phyloP scores from a whole-genome alignment of 2,329 filamentous ascomycete genomes.

The Fusarium chuoi region DNA sequence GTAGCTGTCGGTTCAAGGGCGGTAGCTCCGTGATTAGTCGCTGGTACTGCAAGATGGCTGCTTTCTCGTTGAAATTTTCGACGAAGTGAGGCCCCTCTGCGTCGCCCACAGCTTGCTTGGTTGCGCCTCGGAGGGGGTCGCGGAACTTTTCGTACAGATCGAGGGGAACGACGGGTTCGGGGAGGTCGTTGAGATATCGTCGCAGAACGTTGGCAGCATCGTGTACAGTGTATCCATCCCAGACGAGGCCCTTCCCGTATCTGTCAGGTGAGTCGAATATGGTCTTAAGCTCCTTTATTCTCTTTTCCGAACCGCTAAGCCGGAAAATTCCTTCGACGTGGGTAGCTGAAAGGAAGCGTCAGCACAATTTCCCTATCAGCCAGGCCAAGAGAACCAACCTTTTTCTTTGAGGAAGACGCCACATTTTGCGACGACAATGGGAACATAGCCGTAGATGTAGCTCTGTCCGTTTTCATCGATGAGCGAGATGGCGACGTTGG shows the following conservation, averaged over 20 bases:
- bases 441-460: constrained; percentile 98
- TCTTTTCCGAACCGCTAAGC: constrained; percentile 93
- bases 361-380: constrained; percentile 19
- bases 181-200: constrained; percentile 94
- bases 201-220: constrained; percentile 97
- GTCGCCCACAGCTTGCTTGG: constrained; percentile 77
- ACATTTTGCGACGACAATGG: constrained; percentile 98
- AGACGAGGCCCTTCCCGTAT: constrained; percentile 96
- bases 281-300: constrained; percentile 94
- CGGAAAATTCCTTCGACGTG: constrained; percentile 97
- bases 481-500: constrained; percentile 96
- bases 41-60: constrained; percentile 86
- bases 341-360: constrained; percentile 71
- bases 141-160: constrained; percentile 94
- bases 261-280: constrained; percentile 94
- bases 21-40: constrained; percentile 91
- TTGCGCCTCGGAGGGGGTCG: constrained; percentile 78
- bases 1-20: constrained; percentile 89
- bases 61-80: constrained; percentile 70
- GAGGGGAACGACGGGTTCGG: constrained; percentile 94
- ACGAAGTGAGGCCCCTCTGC: constrained; percentile 75
- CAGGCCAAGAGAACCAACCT: constrained; percentile 66
- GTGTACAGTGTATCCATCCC: constrained; percentile 97
- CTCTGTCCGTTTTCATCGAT: constrained; percentile 92
- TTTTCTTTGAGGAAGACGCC: constrained; percentile 98